Evolutionary conservation across 331 rosid genomes (phyloP), one percentile per base, ranked within the genome.

Genomic region (Cydonia oblonga): DNA sequence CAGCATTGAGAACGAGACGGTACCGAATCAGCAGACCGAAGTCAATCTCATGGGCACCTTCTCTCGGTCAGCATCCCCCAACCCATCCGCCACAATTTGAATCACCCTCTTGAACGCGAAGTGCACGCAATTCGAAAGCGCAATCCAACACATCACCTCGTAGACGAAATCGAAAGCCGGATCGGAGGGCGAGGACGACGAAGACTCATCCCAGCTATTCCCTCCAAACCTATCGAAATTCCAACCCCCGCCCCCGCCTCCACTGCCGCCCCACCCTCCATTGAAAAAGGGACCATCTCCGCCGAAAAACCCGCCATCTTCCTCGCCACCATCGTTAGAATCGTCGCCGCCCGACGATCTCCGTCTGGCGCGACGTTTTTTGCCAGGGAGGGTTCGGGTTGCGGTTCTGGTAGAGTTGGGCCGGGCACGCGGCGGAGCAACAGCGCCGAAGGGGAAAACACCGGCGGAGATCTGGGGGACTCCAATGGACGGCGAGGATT

Each of bases 111-210:
- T 86, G 75, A 89, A 79, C 16, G 97, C 86, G 65, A 86, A 95
- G 78, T 91, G 92, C 81, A 95, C 71, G 72, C 99, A 95, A 73
- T 89, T 89, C 74, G 89, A 88, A 1, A 95, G 90, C 78, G 86
- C 86, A 57, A 95, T 89, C 97, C 97, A 91, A 20, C 86, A 87
- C n/a, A 95, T 69, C 77, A 88, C 93, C 82, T 88, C 89, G 80
- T 91, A 95, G 65, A 95, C 90, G 52, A 95, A 91, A 81, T 89
- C 85, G 23, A 88, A 84, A 3, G 96, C 96, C 19, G 97, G 93
- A 53, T 88, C 93, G 1, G 87, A 76, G 69, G 78, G 38, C 4
- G 97, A 88, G 2, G 85, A 78, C 5, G 96, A 81, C 2, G 90
- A 83, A 0, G 82, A 68, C 53, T 86, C 96, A 29, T 89, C 96